A percentile compares a stretch with the other conserved stretches of the same genome.
Conservation (phyloP, 2,329 filamentous ascomycete species). For the Rhynchosporium graminicola region DNA sequence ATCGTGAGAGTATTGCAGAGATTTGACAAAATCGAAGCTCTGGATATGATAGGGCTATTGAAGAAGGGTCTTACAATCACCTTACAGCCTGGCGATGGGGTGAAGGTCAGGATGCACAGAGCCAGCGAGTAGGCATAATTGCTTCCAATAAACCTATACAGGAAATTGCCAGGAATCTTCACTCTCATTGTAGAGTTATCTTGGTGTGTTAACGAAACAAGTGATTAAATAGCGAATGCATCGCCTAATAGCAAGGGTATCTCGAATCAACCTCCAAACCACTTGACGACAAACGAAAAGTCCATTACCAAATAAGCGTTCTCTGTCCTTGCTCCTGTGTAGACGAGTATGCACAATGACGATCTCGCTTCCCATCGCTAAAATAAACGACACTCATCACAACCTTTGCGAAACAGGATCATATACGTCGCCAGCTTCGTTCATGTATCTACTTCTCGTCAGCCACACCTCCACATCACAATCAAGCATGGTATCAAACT, state of each 20-base stretch:
- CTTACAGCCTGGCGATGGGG: constrained; percentile 29
- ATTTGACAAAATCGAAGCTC: constrained; percentile 35
- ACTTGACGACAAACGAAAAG: not conserved
- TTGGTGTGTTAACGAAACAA: not conserved
- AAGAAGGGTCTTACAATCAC: constrained; percentile 30
- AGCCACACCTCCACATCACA: not conserved
- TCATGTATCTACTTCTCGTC: not conserved
- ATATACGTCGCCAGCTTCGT: not conserved
- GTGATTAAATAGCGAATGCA: not conserved
- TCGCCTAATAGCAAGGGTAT: constrained; percentile 12
- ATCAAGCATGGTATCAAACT: not conserved
- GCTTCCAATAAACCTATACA: too few relatives aligned
- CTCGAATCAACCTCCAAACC: not conserved
- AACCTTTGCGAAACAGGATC: not conserved
- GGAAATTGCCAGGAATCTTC: not conserved
- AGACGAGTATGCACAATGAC: not conserved
- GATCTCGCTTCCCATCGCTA: not conserved
- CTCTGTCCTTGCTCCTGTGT: not conserved
- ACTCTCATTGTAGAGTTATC: not conserved
- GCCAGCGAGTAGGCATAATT: constrained; percentile 12
- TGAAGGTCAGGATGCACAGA: constrained; percentile 31
- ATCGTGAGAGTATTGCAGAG: constrained; percentile 39
- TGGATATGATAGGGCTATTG: constrained; percentile 24
- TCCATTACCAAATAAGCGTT: too few relatives aligned
- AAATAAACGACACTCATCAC: not conserved